Evolutionary conservation across 2,329 filamentous ascomycete genomes (phyloP).

Genomic region (Leptographium galeiforme): DNA sequence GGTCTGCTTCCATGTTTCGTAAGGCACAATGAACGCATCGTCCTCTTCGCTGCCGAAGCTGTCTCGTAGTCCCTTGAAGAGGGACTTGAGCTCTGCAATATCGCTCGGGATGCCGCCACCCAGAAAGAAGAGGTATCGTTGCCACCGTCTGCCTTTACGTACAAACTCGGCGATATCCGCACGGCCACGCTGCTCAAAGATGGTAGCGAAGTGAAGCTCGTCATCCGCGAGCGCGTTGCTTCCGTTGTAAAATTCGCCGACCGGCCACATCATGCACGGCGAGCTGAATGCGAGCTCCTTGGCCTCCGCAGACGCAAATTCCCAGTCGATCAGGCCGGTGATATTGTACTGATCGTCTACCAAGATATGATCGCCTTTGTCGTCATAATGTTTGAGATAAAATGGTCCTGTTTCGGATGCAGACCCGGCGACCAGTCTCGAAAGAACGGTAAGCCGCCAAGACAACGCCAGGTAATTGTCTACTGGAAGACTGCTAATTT

Average conservation of each 20-base stretch:
- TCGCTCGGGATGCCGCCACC: not conserved
- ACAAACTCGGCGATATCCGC: constrained; percentile 12
- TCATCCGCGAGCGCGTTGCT: constrained; percentile 15
- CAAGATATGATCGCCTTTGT: constrained; percentile 17
- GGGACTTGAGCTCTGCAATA: not conserved
- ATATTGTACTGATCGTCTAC: constrained; percentile 31
- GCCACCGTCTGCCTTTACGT: constrained; percentile 11
- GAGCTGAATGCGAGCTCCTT: constrained; percentile 19
- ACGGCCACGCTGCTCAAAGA: constrained; percentile 11
- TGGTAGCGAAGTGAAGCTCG: constrained; percentile 12
- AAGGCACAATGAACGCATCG: too few relatives aligned
- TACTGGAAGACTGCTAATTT: not conserved
- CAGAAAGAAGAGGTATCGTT: constrained; percentile 10
- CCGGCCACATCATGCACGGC: constrained; percentile 22
- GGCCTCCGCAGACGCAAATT: constrained; percentile 15
- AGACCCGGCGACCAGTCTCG: not conserved
- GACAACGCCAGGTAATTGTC: constrained; percentile 1
- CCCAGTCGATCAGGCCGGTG: constrained; percentile 34
- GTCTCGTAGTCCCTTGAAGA: not conserved
- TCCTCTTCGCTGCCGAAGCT: not conserved
- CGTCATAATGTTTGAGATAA: constrained; percentile 29
- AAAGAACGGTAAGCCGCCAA: not conserved
- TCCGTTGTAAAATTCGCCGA: constrained; percentile 19
- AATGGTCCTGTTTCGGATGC: constrained; percentile 14
- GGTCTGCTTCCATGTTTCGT: not conserved